phyloP scores from a whole-genome alignment of 768 basidiomycete genomes.

The Pluteus cervinus region DNA sequence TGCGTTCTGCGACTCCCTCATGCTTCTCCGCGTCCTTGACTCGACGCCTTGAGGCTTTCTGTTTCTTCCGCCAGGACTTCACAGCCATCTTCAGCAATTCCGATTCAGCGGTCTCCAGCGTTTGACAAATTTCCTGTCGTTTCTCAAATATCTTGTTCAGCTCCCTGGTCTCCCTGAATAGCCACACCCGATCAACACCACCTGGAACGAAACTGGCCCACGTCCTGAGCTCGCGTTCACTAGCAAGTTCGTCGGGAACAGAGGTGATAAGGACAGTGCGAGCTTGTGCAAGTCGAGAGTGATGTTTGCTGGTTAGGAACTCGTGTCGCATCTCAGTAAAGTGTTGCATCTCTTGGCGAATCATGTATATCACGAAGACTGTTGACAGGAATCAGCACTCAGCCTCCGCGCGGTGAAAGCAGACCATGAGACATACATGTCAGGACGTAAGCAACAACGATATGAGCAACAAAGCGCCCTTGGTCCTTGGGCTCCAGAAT shows the following conservation, averaged over 20 bases:
- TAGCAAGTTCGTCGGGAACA: conserved; percentile 48
- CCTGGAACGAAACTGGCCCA: conserved; percentile 65
- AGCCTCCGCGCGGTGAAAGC: too few species aligned
- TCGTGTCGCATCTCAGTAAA: conserved; percentile 52
- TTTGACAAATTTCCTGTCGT: conserved; percentile 39
- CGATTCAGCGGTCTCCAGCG: conserved; percentile 54
- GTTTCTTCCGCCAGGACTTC: conserved; percentile 33
- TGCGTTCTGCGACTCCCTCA: conserved; percentile 7
- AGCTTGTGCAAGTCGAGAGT: conserved; percentile 57
- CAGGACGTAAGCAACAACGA: conserved; percentile 43
- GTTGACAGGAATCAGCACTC: conserved; percentile 5
- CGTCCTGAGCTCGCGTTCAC: conserved; percentile 39
- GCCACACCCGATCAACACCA: conserved; percentile 63
- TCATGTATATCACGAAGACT: conserved; percentile 59
- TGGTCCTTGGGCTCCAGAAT: conserved; percentile 28
- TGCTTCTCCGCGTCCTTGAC: conserved; percentile 22
- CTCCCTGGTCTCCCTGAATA: conserved; percentile 46
- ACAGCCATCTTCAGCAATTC: conserved; percentile 37
- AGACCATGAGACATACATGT: conserved; percentile 32
- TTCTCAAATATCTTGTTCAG: conserved; percentile 37
- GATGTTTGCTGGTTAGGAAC: conserved; percentile 53
- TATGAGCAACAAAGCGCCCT: conserved; percentile 49
- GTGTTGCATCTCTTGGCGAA: conserved; percentile 50
- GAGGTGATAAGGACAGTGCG: conserved; percentile 64
- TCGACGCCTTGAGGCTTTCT: conserved; percentile 21